Conservation (phyloP, 148 eudicot species). For the Fallopia convolvulus region DNA sequence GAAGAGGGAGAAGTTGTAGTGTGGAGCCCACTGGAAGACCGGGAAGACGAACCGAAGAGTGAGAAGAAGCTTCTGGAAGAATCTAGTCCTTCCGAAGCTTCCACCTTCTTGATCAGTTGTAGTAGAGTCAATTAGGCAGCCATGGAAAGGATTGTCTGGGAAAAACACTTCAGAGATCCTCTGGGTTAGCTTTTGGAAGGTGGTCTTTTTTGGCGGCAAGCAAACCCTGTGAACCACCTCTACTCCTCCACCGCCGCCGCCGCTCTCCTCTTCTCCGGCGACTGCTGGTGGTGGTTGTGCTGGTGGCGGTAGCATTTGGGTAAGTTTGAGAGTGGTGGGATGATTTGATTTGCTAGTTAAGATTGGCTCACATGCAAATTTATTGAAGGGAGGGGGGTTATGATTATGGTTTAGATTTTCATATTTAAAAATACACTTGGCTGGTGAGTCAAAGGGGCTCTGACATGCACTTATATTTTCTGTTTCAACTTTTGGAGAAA, state of each 20-base stretch:
- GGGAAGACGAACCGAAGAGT: constrained; percentile 73
- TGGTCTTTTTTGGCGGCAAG: constrained; percentile 61
- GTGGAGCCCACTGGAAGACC: constrained; percentile 63
- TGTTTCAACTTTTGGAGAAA: background rate
- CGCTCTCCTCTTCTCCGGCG: background rate
- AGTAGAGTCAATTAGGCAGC: constrained; percentile 15
- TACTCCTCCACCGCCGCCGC: background rate
- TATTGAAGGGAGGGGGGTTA: background rate
- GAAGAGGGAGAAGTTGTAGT: constrained; percentile 32
- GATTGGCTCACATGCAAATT: constrained; percentile 1
- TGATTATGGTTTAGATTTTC: background rate
- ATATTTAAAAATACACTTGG: background rate
- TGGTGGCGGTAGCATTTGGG: constrained; percentile 14
- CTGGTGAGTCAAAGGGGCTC: constrained; percentile 5
- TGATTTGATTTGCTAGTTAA: background rate
- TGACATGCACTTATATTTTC: constrained; percentile 1
- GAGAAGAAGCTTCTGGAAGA: constrained; percentile 37
- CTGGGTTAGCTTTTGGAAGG: constrained; percentile 43
- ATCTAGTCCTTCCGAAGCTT: background rate
- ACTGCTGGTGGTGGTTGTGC: background rate
- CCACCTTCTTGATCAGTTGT: background rate
- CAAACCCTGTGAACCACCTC: constrained; percentile 58
- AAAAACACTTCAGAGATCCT: constrained; percentile 72
- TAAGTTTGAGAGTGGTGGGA: background rate
- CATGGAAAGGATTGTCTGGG: constrained; percentile 82